These are phyloP conservation scores for Penicillium angulare DNA, from an alignment of 495 filamentous ascomycete genomes.

Conservation along the genomic window DNA sequence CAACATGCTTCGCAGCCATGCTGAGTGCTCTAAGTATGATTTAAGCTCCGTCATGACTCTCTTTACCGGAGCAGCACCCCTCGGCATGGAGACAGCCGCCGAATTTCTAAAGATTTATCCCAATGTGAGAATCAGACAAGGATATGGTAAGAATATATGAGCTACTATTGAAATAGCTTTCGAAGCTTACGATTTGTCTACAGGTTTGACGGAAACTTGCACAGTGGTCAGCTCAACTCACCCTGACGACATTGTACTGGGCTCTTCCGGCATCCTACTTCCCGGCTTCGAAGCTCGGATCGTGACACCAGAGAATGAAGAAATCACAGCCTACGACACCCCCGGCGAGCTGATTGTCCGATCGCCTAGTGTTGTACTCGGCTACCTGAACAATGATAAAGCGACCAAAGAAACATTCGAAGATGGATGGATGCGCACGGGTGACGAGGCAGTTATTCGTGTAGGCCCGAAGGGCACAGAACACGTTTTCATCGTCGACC, in stretches of 20 bases:
- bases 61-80: slow-evolving; percentile 81
- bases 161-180: not conserved
- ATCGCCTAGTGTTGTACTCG: slow-evolving; percentile 73
- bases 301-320: slow-evolving; percentile 68
- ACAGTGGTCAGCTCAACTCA: slow-evolving; percentile 70
- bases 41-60: slow-evolving; percentile 64
- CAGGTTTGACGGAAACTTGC: slow-evolving; percentile 77
- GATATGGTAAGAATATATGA: slow-evolving; percentile 62
- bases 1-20: slow-evolving; percentile 66
- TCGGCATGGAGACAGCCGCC: slow-evolving; percentile 74
- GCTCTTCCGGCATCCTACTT: slow-evolving; percentile 70
- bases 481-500: slow-evolving; percentile 81
- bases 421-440: slow-evolving; percentile 80
- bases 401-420: slow-evolving; percentile 79
- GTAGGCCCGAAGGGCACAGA: slow-evolving; percentile 63
- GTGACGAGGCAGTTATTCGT: slow-evolving; percentile 76
- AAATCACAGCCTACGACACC: slow-evolving; percentile 72
- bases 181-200: slow-evolving; percentile 6
- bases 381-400: slow-evolving; percentile 82
- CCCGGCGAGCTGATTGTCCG: slow-evolving; percentile 79
- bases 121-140: slow-evolving; percentile 67
- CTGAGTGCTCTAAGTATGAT: slow-evolving; percentile 67
- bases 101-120: slow-evolving; percentile 66
- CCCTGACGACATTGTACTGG: slow-evolving; percentile 65
- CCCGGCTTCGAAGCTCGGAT: slow-evolving; percentile 68